phyloP scores from a whole-genome alignment of 129 eudicot genomes.

The Calendula officinalis region DNA sequence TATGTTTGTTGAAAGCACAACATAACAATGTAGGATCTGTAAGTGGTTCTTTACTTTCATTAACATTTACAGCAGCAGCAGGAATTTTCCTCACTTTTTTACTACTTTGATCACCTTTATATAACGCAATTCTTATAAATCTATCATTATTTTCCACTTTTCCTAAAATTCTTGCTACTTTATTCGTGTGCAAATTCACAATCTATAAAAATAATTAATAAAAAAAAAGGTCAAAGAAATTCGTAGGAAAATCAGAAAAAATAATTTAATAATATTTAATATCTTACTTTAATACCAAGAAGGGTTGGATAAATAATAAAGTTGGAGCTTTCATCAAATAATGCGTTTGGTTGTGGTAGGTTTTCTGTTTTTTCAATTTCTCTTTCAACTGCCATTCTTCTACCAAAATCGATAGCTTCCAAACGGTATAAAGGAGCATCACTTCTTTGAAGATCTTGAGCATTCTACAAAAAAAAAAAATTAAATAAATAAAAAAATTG shows the following conservation, averaged over 20 bases:
- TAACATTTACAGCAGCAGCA: conserved; percentile 85
- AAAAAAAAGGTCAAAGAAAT: neutral
- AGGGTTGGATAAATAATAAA: conserved; percentile 93
- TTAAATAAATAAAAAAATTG: too few relatives aligned
- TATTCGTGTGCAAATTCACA: conserved; percentile 90
- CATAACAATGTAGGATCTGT: conserved; percentile 89
- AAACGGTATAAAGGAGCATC: conserved; percentile 82
- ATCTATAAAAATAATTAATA: conserved; percentile 39
- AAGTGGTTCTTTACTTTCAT: conserved; percentile 91
- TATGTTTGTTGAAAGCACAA: conserved; percentile 94
- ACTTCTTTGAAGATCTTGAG: conserved; percentile 96
- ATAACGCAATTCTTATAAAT: conserved; percentile 82
- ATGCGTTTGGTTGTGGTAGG: conserved; percentile 89
- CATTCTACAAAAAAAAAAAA: conserved; percentile 44
- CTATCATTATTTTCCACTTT: conserved; percentile 98
- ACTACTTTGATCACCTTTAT: conserved; percentile 89
- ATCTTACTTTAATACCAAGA: conserved; percentile 93
- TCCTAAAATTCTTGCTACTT: conserved; percentile 83
- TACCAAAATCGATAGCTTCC: conserved; percentile 95
- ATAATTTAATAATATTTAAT: neutral
- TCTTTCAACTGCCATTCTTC: conserved; percentile 96
- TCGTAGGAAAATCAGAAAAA: too few relatives aligned
- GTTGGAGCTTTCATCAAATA: conserved; percentile 95
- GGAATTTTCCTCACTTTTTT: conserved; percentile 89
- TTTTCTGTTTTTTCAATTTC: conserved; percentile 92